Evolutionary conservation across 108 stramenopile species (phyloP), one percentile per base, ranked within the genome.

Genomic region (Cyclotella cryptica): DNA sequence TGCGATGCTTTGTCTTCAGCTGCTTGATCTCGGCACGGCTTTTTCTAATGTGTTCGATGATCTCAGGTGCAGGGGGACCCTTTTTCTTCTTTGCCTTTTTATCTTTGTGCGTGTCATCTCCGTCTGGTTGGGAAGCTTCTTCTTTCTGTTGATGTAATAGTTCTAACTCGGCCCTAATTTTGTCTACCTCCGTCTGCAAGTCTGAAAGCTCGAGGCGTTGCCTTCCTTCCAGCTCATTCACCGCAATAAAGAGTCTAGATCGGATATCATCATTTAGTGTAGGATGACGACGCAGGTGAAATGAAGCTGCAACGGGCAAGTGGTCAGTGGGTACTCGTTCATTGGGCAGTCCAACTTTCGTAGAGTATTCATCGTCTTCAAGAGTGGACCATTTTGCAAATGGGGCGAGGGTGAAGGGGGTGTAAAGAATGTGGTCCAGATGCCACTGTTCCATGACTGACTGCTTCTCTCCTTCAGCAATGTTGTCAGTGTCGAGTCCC

Each of bases 401-500:
- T 11, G 78, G 71, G 17, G 45, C 44, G 0, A 85, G 64, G 12
- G 80, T 74, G 4, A 60, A 22, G 7, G 80, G 42, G 6, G 86
- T 83, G 72, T 85, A 87, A 11, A 87, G 24, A n/a, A 87, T 79
- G 65, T 87, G 86, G 72, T 87, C 86, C n/a, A 87, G 42, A 19
- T 69, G 63, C 86, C 86, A 87, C 19, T 77, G 68, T 19, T 47
- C 72, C 84, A 87, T 78, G 28, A 22, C 53, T 42, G 75, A 13
- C 29, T 42, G 3, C 22, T 43, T 61, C 17, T 12, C 28, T 28
- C 46, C 45, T 30, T 49, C 44, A 10, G 10, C 6, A 12, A 27
- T 3, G 28, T 58, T 47, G 13, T 5, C 11, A 14, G 41, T 21
- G 21, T 75, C 75, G 18, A 45, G 15, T 28, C 27, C 41, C 42